These are phyloP conservation scores for Scalesia atractyloides DNA, from an alignment of 129 eudicot species.

Conservation along the genomic window DNA sequence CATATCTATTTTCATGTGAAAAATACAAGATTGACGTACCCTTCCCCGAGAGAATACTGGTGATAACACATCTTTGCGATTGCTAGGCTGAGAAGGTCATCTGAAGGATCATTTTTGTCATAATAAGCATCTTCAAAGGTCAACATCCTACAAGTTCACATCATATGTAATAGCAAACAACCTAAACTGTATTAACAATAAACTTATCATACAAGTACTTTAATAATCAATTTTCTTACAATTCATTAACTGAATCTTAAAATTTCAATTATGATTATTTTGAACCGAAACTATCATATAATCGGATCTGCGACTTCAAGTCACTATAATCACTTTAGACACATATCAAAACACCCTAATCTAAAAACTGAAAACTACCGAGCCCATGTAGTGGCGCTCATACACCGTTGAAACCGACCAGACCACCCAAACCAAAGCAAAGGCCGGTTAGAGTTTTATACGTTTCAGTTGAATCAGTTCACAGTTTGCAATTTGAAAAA, in stretches of 20 bases:
- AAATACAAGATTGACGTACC: slow-evolving; percentile 48
- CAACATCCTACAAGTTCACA: slow-evolving; percentile 63
- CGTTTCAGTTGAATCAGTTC: too few species aligned
- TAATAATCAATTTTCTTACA: background rate
- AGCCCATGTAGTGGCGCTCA: too few species aligned
- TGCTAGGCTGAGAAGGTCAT: slow-evolving; percentile 74
- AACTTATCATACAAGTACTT: background rate
- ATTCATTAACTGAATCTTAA: background rate
- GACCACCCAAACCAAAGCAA: too few species aligned
- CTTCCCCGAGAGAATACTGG: slow-evolving; percentile 88
- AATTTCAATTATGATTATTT: background rate
- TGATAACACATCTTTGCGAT: slow-evolving; percentile 89
- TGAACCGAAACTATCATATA: background rate
- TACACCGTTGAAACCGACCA: too few species aligned
- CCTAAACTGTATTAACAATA: slow-evolving; percentile 18
- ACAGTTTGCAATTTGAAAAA: too few species aligned
- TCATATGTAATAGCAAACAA: slow-evolving; percentile 27
- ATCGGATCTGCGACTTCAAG: too few species aligned
- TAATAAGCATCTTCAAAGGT: slow-evolving; percentile 91
- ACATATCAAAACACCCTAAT: too few species aligned
- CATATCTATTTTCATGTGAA: slow-evolving; percentile 10
- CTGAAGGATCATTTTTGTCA: slow-evolving; percentile 50
- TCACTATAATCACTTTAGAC: too few species aligned
- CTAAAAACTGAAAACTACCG: too few species aligned
- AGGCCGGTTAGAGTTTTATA: background rate